Evolutionary conservation across 139 green algal genomes (phyloP).

Genomic region (Astrephomene gubernaculifera): DNA sequence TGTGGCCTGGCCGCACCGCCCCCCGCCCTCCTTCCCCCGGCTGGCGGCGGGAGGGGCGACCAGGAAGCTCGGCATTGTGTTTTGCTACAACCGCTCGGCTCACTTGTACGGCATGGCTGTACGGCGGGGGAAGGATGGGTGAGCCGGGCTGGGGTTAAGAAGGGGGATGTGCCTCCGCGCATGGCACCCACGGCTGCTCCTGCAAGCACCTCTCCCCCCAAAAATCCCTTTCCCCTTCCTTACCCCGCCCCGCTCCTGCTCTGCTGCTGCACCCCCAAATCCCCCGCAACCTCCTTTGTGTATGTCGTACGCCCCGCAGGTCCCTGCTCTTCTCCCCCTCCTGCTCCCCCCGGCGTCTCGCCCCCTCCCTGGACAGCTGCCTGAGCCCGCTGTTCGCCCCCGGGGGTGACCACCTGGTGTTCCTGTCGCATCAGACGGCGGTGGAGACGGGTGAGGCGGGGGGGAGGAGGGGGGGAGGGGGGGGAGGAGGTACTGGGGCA

Average conservation of each 20-base stretch:
- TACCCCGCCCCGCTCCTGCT: slow-evolving; percentile 18
- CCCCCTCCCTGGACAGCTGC: slow-evolving; percentile 7
- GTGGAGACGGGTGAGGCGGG: slow-evolving; percentile 59
- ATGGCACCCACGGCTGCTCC: neutral
- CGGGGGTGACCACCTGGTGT: slow-evolving; percentile 75
- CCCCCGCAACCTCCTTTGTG: slow-evolving; percentile 3
- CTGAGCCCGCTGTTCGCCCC: slow-evolving; percentile 77
- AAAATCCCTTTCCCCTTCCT: neutral
- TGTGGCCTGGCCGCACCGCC: slow-evolving; percentile 80
- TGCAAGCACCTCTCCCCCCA: neutral
- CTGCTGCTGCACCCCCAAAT: neutral
- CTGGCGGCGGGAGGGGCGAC: neutral
- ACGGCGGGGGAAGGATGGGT: slow-evolving; percentile 8
- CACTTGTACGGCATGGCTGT: slow-evolving; percentile 62
- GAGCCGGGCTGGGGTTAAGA: neutral
- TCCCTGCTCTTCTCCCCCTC: slow-evolving; percentile 13
- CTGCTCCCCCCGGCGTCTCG: slow-evolving; percentile 6
- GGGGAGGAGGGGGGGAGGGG: slow-evolving; percentile 20
- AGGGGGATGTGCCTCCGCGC: neutral
- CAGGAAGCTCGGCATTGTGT: slow-evolving; percentile 84
- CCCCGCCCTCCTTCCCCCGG: slow-evolving; percentile 2
- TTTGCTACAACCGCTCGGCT: slow-evolving; percentile 91
- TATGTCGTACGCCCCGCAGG: neutral
- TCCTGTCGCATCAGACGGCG: slow-evolving; percentile 79
- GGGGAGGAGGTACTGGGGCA: too few species aligned